Evolutionary conservation across 2,329 filamentous ascomycete species (phyloP), one percentile per base, ranked within the genome.

Genomic region (Paecilomyces fulvus): DNA sequence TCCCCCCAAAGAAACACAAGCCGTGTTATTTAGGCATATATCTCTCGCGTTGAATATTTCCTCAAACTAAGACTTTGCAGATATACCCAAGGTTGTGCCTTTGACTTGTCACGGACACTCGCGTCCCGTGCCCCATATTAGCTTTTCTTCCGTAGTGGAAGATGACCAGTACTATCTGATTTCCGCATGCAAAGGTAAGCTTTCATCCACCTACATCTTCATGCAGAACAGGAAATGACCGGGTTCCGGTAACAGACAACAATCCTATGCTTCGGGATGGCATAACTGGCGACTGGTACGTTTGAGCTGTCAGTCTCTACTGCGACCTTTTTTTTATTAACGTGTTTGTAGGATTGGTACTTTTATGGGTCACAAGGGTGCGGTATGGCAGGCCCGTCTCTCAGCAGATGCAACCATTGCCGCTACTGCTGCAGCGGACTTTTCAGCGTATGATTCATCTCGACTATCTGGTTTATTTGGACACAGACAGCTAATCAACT

Each of bases 191-290:
- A 95, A 95, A 80, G 88, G 88, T 90, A 69, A 55, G 56, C 51
- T 56, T 52, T 46, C 46, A 46, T 50, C 28, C 7, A 52, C 53
- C 55, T 12, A 20, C 20, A 49, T 21, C 25, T 49, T 11, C 12
- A 12, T 43, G 54, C 17, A n/a, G 28, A 57, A 49, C 53, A 63
- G 51, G n/a, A 60, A 23, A 11, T 54, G 23, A 53, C 20, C 31
- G 66, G 5, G 23, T 49, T 14, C 50, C 17, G 49, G 50, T 58
- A 58, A 55, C 72, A 92, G 94, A 99, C 79, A 92, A 92, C 69
- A 97, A 97, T 72, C 94, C 94, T 53, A 97, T 97, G 92, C 87
- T 99, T 65, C 89, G 94, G 63, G 90, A 97, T 76, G 94, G 94
- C 60, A 83, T 95, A 59, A 99, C 92, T 51, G 94, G 94, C 58